phyloP scores from a whole-genome alignment of 2,329 filamentous ascomycete species.

The Plenodomus lindquistii region DNA sequence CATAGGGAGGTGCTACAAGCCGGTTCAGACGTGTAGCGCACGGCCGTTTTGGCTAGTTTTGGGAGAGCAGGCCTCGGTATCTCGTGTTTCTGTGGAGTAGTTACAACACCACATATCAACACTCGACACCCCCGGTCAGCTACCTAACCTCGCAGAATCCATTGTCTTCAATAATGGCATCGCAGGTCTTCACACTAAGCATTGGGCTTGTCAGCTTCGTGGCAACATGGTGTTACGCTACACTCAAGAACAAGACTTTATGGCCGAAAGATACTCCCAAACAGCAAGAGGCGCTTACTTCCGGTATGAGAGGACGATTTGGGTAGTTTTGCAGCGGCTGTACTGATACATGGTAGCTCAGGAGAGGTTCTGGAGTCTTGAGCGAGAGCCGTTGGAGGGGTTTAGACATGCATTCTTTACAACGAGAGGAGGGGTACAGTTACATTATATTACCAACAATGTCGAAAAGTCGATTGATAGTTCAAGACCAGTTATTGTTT shows the following conservation, averaged over 20 bases:
- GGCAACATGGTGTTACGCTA: conserved; percentile 22
- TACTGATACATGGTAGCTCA: conserved; percentile 46
- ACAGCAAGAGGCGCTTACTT: conserved; percentile 32
- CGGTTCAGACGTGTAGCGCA: no score
- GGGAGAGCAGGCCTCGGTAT: no score
- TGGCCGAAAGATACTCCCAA: conserved; percentile 29
- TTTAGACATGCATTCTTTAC: conserved; percentile 58
- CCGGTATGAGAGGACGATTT: conserved; percentile 18
- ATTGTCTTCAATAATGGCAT: conserved; percentile 22
- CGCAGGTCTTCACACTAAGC: conserved; percentile 31
- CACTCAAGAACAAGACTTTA: conserved; percentile 32
- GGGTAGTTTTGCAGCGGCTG: conserved; percentile 1
- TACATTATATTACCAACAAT: conserved; percentile 58
- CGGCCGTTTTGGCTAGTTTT: no score
- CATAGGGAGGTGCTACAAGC: no score
- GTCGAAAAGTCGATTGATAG: conserved; percentile 1
- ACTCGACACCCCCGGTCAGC: neutral
- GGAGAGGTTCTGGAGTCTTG: conserved; percentile 59
- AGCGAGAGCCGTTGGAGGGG: conserved; percentile 48
- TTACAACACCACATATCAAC: no score
- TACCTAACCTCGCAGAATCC: neutral
- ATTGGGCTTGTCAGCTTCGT: conserved; percentile 38
- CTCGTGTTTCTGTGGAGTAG: no score
- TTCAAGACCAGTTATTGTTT: conserved; percentile 52
- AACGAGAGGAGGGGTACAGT: conserved; percentile 53